Base-by-base conservation (phyloP, 2,329 filamentous ascomycete genomes). In the Fusarium goolgardi region DNA sequence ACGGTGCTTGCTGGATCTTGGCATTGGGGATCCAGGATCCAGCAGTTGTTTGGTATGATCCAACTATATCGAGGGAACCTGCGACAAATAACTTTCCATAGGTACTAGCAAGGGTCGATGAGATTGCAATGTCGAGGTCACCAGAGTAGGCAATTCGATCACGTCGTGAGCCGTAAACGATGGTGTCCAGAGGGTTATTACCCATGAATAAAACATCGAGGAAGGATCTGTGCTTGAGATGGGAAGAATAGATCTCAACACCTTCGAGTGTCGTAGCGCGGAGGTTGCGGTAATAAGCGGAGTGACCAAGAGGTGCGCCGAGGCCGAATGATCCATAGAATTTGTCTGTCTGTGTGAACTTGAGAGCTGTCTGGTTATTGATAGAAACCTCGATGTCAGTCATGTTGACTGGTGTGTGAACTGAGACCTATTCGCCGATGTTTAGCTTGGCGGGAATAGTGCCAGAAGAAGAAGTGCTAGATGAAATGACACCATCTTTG, bases 1-100 rank as follows among this genome's bases (percentile, higher is more conserved):
- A 23, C 0, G 57, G 53, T 1, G 23, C 13, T 5, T 59, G 54
- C 5, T 59, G 53, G 1, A 59, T 59, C 18, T 59, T 59, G 6
- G 57, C 53, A 1, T 45, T 59, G 0, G 57, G 57, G 2, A 59
- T 59, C 15, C 56, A 59, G n/a, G 59, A 59, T 12, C 57, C 54
- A 2, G 43, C 11, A 0, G 53, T 43, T 0, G 43, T 40, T 11
- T 59, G 57, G 4, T n/a, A 59, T 0, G 57, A 59, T 2, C 57
- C 57, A 0, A 59, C 2, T 0, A 59, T 5, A 4, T 50, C 43
- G 0, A 59, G 21, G 0, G 57, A 59, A 0, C 57, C 57, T 4
- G 20, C 35, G 1, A 59, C 53, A 1, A 59, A 59, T 6, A 35
- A 59, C 13, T 50, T 59, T 2, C 43, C 54, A 5, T 59, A 59